Conservation (phyloP, 257 asterid species). For the Striga asiatica region DNA sequence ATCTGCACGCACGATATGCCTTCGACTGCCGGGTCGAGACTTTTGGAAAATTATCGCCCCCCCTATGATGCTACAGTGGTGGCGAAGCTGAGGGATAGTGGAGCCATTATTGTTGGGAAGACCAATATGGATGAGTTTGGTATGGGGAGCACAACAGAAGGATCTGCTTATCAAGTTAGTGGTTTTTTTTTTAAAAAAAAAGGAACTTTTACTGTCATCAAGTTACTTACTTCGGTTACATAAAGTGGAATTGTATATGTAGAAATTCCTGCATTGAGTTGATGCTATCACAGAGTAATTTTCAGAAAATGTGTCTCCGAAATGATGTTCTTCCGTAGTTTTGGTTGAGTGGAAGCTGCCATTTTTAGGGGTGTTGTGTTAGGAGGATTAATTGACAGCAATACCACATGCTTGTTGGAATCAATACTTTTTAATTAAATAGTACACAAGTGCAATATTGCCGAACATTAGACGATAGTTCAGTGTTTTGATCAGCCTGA, state of each 20-base stretch:
- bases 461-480: background rate
- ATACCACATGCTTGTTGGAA: no score
- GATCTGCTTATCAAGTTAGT: conserved; percentile 73
- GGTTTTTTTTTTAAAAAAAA: background rate
- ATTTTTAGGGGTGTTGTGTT: no score
- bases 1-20: conserved; percentile 87
- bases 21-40: conserved; percentile 82
- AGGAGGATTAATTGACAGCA: no score
- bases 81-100: conserved; percentile 64
- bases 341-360: no score
- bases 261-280: background rate
- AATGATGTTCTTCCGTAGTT: no score
- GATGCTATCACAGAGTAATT: no score
- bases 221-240: background rate
- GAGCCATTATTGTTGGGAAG: conserved; percentile 83
- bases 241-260: background rate
- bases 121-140: conserved; percentile 98
- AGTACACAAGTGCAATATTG: no score
- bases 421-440: no score
- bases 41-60: conserved; percentile 68
- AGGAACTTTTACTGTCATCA: no score
- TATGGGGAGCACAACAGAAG: conserved; percentile 96
- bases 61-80: conserved; percentile 90
- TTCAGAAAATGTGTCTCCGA: no score
- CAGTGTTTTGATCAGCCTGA: background rate